A percentile compares a stretch with the other conserved stretches of the same genome.
Evolutionary conservation across 2,329 filamentous ascomycete species (phyloP).

Genomic region (Plenodomus lindquistii): DNA sequence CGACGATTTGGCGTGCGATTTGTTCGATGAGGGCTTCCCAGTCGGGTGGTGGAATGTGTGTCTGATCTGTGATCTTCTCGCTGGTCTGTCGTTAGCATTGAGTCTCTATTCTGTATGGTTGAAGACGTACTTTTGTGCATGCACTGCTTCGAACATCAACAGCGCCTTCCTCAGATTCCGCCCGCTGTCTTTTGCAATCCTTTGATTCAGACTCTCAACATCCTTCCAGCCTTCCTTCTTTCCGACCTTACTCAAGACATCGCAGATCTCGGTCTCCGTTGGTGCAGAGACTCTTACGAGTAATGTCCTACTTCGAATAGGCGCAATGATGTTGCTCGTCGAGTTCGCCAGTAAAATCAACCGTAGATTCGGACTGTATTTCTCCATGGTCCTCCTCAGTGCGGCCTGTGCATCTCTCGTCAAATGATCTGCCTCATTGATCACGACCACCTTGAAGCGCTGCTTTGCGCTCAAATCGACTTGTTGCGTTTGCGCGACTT

Average conservation of each 20-base stretch:
- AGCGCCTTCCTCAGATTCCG: conserved; percentile 87
- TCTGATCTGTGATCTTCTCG: conserved; percentile 86
- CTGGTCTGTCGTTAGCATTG: conserved; percentile 52
- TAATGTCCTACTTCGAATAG: conserved; percentile 88
- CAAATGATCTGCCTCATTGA: conserved; percentile 96
- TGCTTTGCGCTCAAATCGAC: conserved; percentile 92
- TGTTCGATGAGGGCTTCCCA: conserved; percentile 92
- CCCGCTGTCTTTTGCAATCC: conserved; percentile 88
- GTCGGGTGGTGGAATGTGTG: conserved; percentile 89
- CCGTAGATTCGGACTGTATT: conserved; percentile 93
- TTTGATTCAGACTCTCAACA: conserved; percentile 73
- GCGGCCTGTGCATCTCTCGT: conserved; percentile 95
- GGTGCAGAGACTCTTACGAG: conserved; percentile 91
- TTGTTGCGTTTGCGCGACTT: conserved; percentile 98
- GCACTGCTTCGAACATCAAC: conserved; percentile 95
- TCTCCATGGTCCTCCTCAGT: conserved; percentile 95
- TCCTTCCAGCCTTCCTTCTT: conserved; percentile 84
- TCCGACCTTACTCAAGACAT: conserved; percentile 69
- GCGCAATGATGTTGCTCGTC: conserved; percentile 98
- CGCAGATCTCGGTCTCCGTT: conserved; percentile 80
- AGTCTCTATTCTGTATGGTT: not conserved
- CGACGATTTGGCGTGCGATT: conserved; percentile 90
- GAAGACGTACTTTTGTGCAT: conserved; percentile 84
- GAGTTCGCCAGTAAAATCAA: conserved; percentile 93
- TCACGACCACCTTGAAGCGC: conserved; percentile 97